Evolutionary conservation across 768 basidiomycete species (phyloP), one percentile per base, ranked within the genome.

Genomic region (Hemileccinum impolitum): DNA sequence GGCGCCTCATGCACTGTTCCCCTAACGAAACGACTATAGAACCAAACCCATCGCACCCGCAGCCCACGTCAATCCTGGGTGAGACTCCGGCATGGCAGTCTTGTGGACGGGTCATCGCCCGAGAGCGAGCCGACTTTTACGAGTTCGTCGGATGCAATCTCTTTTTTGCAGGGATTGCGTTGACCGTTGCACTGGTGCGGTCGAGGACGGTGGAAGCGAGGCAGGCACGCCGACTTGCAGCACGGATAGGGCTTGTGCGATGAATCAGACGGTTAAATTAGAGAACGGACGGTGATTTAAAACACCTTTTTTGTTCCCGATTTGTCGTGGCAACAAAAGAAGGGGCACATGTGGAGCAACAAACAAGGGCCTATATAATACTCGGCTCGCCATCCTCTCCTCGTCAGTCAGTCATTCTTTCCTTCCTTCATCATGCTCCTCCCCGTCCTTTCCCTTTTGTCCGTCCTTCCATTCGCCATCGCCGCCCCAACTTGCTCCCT

Each of bases 121-220:
- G 80, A 52, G 94, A 97, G 69, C 81, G 85, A 38, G 85, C 79
- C 8, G 91, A 94, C 66, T 97, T 90, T 64, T 90, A 82, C 70
- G 93, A 96, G 65, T 97, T 96, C 67, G 70, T 94, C 8, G 91
- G 84, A 21, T 85, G 90, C 63, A 95, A 94, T 62, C 58, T 89
- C 26, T 55, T 86, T 12, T 85, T 96, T 60, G 83, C 82, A 2
- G 69, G 76, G 1, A 68, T 87, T 11, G 81, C 88, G 2, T 64
- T 93, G 21, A 70, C 74, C 18, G 68, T 92, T 15, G 74, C 93
- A 32, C 75, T 89, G 44, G 74, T 82, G 48, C 76, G 93, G 39
- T 83, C 85, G 38, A 80, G 79, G 55, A 75, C 80, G 55, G 68
- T 90, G 50, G 82, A 86, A 41, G 74, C 83, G 19, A 71, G 84